A percentile compares a stretch with the other conserved stretches of the same genome.
phyloP scores from a whole-genome alignment of 768 basidiomycete genomes.

The Glaciozyma antarctica region DNA sequence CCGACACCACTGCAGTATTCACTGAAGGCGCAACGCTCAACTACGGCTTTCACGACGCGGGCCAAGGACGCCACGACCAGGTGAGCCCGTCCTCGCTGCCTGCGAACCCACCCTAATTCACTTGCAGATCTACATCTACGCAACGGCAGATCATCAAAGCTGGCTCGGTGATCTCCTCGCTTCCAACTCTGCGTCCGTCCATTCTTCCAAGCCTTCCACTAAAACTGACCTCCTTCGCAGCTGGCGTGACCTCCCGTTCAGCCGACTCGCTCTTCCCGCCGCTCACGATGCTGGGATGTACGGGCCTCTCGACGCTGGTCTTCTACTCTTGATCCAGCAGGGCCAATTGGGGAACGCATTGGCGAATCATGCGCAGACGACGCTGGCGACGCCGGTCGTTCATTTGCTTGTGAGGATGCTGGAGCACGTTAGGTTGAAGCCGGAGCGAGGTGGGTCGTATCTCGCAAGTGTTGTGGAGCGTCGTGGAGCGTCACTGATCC shows the following conservation, averaged over 20 bases:
- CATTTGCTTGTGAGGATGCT: background rate
- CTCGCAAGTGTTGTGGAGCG: background rate
- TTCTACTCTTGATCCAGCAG: background rate
- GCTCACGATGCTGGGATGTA: constrained; percentile 2
- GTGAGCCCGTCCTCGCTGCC: background rate
- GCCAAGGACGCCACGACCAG: background rate
- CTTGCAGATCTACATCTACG: constrained; percentile 1
- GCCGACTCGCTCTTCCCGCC: background rate
- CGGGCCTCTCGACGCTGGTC: background rate
- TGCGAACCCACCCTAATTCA: background rate
- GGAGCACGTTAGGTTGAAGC: background rate
- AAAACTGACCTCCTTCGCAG: background rate
- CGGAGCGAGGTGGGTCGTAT: background rate
- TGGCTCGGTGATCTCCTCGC: constrained; percentile 2
- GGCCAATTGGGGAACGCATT: background rate
- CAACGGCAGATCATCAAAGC: background rate
- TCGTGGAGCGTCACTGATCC: background rate
- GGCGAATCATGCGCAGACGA: background rate
- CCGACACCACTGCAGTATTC: background rate
- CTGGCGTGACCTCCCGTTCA: background rate
- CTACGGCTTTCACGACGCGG: constrained; percentile 4
- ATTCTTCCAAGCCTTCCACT: background rate
- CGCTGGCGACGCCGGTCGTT: background rate
- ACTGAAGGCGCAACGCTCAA: background rate
- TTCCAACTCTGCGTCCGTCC: background rate